Base-by-base conservation (phyloP, 768 basidiomycete genomes). In the Macrocybe gigantea region DNA sequence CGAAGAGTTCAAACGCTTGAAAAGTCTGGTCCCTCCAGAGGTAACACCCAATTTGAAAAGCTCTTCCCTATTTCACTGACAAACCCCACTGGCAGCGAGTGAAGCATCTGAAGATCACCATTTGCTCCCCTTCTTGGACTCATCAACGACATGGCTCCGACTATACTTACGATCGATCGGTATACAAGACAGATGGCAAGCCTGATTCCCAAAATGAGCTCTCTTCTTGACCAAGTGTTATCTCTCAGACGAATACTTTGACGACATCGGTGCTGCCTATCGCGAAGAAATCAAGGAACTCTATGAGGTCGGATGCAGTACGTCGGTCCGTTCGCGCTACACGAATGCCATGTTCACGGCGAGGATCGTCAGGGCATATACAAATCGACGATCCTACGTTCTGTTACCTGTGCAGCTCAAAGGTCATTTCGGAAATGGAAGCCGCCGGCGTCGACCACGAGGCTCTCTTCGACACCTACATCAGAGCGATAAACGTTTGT, bases 81-180 rank as follows among this genome's bases (percentile, higher is more conserved):
- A 8, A 5, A 34, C 14, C 41, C 33, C 22, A 15, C 8, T 45
- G 33, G 38, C 45, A 80, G 75, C 80, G 84, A 51, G 77, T 83
- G 52, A 72, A 73, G 55, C 70, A 73, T 54, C 72, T 87, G 57
- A 88, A 89, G 59, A 54, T 87, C 45, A 86, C 82, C 4, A 66
- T 85, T 59, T 79, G 77, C 49, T 76, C 82, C 0, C 84, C 84
- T 2, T 77, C 79, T 34, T 83, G 82, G 80, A 79, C 79, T 62
- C 80, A 82, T 55, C 74, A 82, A 15, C 74, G 77, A 30, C 80
- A 81, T 56, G 82, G 83, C 36, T 70, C 67, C 8, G 74, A 77
- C 47, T 34, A 59, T 41, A 77, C 78, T 7, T 81, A 79, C 54
- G 75, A 75, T 48, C 65, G 71, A 40, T 67, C 71, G 10, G 74